A percentile compares a stretch with the other conserved stretches of the same genome.
Evolutionary conservation across 1,284 basidiomycete genomes (phyloP).

Genomic region (Trichosporon inkin): DNA sequence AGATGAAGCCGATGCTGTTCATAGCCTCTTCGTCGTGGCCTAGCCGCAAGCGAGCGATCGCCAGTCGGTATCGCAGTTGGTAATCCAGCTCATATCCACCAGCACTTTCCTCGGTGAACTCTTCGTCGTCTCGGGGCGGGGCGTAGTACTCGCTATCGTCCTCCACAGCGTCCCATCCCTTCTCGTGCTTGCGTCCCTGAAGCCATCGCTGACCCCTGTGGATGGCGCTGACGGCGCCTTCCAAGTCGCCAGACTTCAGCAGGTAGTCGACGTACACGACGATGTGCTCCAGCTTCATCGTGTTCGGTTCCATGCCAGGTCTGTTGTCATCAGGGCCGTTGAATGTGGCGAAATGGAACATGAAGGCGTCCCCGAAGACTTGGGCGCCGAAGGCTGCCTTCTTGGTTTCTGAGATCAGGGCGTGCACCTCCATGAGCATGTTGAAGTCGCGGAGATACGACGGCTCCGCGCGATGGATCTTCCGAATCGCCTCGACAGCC

Average conservation of each 20-base stretch:
- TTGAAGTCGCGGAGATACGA: slow-evolving; percentile 74
- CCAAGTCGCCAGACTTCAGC: slow-evolving; percentile 65
- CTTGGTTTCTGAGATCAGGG: slow-evolving; percentile 67
- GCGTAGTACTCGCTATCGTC: slow-evolving; percentile 87
- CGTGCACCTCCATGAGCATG: slow-evolving; percentile 72
- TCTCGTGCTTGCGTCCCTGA: slow-evolving; percentile 66
- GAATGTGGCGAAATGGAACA: slow-evolving; percentile 52
- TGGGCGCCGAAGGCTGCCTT: slow-evolving; percentile 63
- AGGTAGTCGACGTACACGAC: slow-evolving; percentile 78
- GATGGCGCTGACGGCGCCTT: slow-evolving; percentile 66
- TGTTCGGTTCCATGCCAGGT: slow-evolving; percentile 20
- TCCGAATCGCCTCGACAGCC: slow-evolving; percentile 71
- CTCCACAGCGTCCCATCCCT: slow-evolving; percentile 72
- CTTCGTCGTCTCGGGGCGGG: slow-evolving; percentile 32
- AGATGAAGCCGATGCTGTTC: slow-evolving; percentile 65
- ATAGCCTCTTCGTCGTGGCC: slow-evolving; percentile 76
- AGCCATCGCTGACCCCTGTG: slow-evolving; percentile 80
- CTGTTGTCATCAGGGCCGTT: slow-evolving; percentile 27
- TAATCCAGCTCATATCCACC: slow-evolving; percentile 63
- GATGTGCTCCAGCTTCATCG: slow-evolving; percentile 52
- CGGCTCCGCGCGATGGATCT: slow-evolving; percentile 59
- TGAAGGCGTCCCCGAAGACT: slow-evolving; percentile 63
- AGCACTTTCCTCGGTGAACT: slow-evolving; percentile 30
- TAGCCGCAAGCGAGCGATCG: slow-evolving; percentile 75
- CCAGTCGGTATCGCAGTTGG: slow-evolving; percentile 79